Conservation (phyloP, 352 stramenopile species). For the Plasmopara halstedii region DNA sequence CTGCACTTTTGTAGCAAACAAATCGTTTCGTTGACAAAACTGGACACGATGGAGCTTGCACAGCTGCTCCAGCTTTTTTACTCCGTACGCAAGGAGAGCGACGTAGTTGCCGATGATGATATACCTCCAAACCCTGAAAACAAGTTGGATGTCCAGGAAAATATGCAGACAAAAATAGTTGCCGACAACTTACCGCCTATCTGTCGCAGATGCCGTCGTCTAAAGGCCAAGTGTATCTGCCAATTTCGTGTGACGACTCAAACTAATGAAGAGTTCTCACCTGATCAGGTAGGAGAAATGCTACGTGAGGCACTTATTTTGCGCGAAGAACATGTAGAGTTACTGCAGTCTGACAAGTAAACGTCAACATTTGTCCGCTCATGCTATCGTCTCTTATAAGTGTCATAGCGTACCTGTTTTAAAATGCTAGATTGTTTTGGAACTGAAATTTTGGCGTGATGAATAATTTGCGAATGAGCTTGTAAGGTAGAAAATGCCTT, state of each 20-base stretch:
- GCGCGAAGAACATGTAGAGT: slow-evolving; percentile 60
- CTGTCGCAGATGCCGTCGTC: slow-evolving; percentile 71
- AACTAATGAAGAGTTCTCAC: slow-evolving; percentile 35
- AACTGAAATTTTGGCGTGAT: no score
- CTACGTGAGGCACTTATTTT: slow-evolving; percentile 61
- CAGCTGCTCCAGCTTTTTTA: slow-evolving; percentile 70
- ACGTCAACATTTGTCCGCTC: neutral
- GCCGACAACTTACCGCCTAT: slow-evolving; percentile 11
- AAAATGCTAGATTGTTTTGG: neutral
- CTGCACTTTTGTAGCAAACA: slow-evolving; percentile 16
- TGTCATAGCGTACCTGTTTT: neutral
- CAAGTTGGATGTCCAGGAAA: slow-evolving; percentile 5
- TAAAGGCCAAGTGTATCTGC: slow-evolving; percentile 55
- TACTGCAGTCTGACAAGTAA: slow-evolving; percentile 39
- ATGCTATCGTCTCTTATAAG: neutral
- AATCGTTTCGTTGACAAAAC: slow-evolving; percentile 41
- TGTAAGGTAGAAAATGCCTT: no score
- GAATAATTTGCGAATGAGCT: no score
- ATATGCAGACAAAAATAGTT: slow-evolving; percentile 5
- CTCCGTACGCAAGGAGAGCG: slow-evolving; percentile 41
- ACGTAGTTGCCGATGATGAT: slow-evolving; percentile 57
- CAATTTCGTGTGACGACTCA: slow-evolving; percentile 12
- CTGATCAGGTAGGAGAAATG: slow-evolving; percentile 52
- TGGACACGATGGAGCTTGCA: slow-evolving; percentile 52
- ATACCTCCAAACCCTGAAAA: slow-evolving; percentile 19